Evolutionary conservation across 192 early-diverging fungal genomes (phyloP), one percentile per base, ranked within the genome.

Genomic region (Backusella parvicylindrica): DNA sequence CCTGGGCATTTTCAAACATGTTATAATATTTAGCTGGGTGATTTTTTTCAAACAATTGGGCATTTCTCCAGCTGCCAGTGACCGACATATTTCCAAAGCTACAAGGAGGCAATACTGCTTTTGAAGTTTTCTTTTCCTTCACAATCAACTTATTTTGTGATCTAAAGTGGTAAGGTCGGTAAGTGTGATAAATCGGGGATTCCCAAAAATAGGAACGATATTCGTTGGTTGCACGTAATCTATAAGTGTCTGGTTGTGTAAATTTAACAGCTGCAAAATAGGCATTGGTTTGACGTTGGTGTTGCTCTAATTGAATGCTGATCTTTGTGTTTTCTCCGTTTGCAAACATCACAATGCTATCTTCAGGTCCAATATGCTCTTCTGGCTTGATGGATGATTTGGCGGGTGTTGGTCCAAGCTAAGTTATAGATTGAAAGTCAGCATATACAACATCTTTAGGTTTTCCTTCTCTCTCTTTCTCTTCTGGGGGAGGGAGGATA

Each of bases 191-290:
- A 11, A 73, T 67, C 33, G 79, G 79, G 9, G 50, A 33, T 65
- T 77, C 66, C 75, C 75, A 81, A 65, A 76, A 81, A 36, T 81
- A 76, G 30, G 75, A 81, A 40, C 79, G 64, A 65, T 76, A 64
- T 35, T 81, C 79, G 21, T 70, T 47, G 13, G 40, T 64, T 47
- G 66, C 75, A 21, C 70, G 37, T 5, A 81, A 53, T 37, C 37
- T 37, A 68, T 81, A 81, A 23, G 50, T 64, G 50, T 81, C 79
- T 32, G 79, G 28, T 32, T 76, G 70, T 5, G 70, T 43, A 64
- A 81, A 81, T 16, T 73, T 41, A 2, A 76, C 72, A 26, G 79
- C 67, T 5, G 75, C 71, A 50, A 70, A 74, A 73, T 81, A 81
- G n/a, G 71, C 67, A 77, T 77, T 77, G 9, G 49, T 23, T 12